Base-by-base conservation (phyloP, 768 basidiomycete genomes). In the Lepiota venenata region DNA sequence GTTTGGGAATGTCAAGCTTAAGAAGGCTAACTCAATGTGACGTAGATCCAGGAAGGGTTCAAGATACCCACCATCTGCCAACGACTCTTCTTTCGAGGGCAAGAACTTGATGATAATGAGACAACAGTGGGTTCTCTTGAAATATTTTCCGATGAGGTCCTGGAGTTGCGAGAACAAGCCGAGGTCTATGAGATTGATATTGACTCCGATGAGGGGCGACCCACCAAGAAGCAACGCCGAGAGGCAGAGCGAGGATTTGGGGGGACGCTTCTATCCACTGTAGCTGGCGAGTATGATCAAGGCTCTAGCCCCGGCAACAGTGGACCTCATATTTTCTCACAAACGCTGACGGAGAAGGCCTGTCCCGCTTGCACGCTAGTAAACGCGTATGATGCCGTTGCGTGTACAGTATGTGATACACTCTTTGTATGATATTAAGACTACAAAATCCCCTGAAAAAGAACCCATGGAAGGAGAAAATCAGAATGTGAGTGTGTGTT, bases 11-110 rank as follows among this genome's bases (percentile, higher is more conserved):
- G 14, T 22, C 20, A 38, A 27, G 36, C 27, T 27, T 36, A 38
- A 25, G 18, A 55, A 45, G 16, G 41, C n/a, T 49, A 22, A 22
- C 18, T 50, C 32, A 16, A 43, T 20, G 39, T 14, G 22, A 25
- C 18, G 49, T 60, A 91, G 90, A 63, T 91, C 40, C 82, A 86
- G 43, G 77, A 81, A 25, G 74, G 78, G 41, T 70, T 85, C 49
- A 74, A 73, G 37, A 84, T 92, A 53, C 86, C 91, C 35, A 85
- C 86, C 9, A 88, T 92, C 52, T 86, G 79, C 56, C 91, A 93
- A 64, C 78, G 84, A 46, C 68, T 93, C 21, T 87, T 81, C 62
- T 77, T 83, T 63, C 72, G 76, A 37, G 80, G 76, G 0, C 67
- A 70, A 36, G 91, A 91, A 68, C 75, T 93, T 1, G 71, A 78